These are phyloP conservation scores for Leccinum fallax DNA, from an alignment of 1,284 basidiomycete species.

Conservation along the genomic window DNA sequence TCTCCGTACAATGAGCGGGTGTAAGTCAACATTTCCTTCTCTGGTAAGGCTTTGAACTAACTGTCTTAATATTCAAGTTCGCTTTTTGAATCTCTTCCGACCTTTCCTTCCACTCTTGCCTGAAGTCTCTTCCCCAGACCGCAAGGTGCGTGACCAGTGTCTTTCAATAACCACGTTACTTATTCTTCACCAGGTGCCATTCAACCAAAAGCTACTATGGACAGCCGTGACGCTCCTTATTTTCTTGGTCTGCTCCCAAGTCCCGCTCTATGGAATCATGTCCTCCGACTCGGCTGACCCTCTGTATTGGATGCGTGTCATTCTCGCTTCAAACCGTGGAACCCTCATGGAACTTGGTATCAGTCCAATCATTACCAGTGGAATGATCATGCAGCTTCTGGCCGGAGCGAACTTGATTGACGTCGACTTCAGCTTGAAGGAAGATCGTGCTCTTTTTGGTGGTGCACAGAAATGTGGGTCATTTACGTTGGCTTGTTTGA, in stretches of 20 bases:
- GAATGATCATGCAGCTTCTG: conserved; percentile 99
- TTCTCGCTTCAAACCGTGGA: conserved; percentile 96
- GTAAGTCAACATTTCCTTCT: conserved; percentile 26
- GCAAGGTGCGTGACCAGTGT: conserved; percentile 64
- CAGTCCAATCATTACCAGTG: conserved; percentile 94
- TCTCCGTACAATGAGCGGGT: conserved; percentile 41
- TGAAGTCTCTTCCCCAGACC: conserved; percentile 94
- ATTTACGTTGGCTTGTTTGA: background rate
- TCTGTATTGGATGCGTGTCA: conserved; percentile 99
- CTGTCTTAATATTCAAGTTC: conserved; percentile 47
- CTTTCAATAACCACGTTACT: conserved; percentile 15
- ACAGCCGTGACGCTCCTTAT: conserved; percentile 96
- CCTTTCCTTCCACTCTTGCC: conserved; percentile 93
- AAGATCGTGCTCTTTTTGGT: conserved; percentile 94
- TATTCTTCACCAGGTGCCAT: conserved; percentile 67
- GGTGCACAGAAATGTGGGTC: conserved; percentile 93
- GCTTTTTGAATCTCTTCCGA: conserved; percentile 94
- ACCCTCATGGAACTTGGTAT: conserved; percentile 99
- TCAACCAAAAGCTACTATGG: conserved; percentile 97
- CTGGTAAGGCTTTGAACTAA: conserved; percentile 31
- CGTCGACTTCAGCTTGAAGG: conserved; percentile 96
- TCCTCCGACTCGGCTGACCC: conserved; percentile 98
- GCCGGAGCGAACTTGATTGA: conserved; percentile 98
- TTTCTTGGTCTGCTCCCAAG: conserved; percentile 97
- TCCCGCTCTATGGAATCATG: conserved; percentile 97